phyloP scores from a whole-genome alignment of 495 filamentous ascomycete genomes.

The Penicillium paradoxum region DNA sequence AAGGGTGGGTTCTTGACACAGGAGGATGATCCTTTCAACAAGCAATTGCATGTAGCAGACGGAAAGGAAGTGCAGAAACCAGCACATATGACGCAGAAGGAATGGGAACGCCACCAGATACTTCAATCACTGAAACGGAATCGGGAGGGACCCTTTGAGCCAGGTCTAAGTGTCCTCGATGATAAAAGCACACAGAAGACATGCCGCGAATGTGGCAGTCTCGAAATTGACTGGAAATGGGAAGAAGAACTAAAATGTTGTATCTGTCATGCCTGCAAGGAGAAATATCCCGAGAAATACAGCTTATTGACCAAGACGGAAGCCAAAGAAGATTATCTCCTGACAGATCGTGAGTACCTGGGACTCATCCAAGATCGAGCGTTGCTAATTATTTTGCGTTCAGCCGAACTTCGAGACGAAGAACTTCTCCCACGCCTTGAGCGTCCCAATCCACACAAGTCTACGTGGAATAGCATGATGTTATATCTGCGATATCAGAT shows the following conservation, averaged over 20 bases:
- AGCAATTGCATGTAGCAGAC: constrained; percentile 57
- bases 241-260: constrained; percentile 68
- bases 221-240: constrained; percentile 96
- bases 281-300: constrained; percentile 85
- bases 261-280: constrained; percentile 76
- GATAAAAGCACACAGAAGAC: constrained; percentile 58
- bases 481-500: constrained; percentile 90
- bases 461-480: constrained; percentile 98
- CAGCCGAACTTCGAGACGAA: constrained; percentile 78
- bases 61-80: constrained; percentile 62
- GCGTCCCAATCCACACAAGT: constrained; percentile 90
- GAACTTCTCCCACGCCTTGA: constrained; percentile 83
- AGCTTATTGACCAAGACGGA: constrained; percentile 94
- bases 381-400: background rate
- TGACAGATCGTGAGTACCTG: constrained; percentile 73
- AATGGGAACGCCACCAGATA: constrained; percentile 84
- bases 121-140: constrained; percentile 62
- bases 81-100: constrained; percentile 80
- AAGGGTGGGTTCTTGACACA: constrained; percentile 87
- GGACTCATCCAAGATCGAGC: background rate
- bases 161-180: constrained; percentile 67
- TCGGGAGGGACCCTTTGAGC: constrained; percentile 80
- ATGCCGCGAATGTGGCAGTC: constrained; percentile 74
- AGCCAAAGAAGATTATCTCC: constrained; percentile 86
- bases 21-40: constrained; percentile 88